These are phyloP conservation scores for Hygrophorus russula DNA, from an alignment of 768 basidiomycete genomes.

Conservation along the genomic window DNA sequence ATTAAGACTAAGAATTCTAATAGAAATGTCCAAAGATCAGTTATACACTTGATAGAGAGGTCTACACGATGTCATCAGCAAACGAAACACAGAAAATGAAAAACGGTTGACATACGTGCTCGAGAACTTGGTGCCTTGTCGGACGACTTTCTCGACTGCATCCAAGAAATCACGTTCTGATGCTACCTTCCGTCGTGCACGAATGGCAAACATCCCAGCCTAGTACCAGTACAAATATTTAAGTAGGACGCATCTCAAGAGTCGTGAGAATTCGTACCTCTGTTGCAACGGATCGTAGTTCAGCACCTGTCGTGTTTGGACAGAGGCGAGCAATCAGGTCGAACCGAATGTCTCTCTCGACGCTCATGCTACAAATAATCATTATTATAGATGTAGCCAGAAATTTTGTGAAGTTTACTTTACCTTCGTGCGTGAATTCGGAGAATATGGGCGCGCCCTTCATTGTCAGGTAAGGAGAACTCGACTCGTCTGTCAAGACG, in stretches of 20 bases:
- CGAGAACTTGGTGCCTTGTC: slow-evolving; percentile 97
- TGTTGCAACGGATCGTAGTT: slow-evolving; percentile 91
- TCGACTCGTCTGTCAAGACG: slow-evolving; percentile 96
- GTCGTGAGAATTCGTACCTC: slow-evolving; percentile 44
- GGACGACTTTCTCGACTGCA: slow-evolving; percentile 96
- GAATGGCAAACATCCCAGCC: slow-evolving; percentile 99
- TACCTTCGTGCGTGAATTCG: slow-evolving; percentile 94
- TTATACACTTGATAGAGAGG: slow-evolving; percentile 93
- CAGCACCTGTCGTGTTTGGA: slow-evolving; percentile 98
- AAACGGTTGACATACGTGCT: slow-evolving; percentile 62
- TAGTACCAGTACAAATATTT: slow-evolving; percentile 18
- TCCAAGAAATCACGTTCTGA: slow-evolving; percentile 97
- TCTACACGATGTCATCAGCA: slow-evolving; percentile 24
- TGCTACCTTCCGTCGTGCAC: slow-evolving; percentile 90
- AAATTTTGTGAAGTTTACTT: slow-evolving; percentile 25
- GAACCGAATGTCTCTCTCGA: slow-evolving; percentile 93
- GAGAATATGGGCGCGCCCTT: slow-evolving; percentile 93
- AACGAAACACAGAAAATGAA: slow-evolving; percentile 6
- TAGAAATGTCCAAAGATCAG: slow-evolving; percentile 26
- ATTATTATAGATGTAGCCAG: slow-evolving; percentile 5
- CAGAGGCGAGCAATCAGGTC: slow-evolving; percentile 95
- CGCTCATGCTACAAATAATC: slow-evolving; percentile 69
- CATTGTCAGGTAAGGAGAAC: slow-evolving; percentile 89
- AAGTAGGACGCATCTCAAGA: background rate
- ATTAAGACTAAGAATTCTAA: no score